Base-by-base conservation (phyloP, 371 early-diverging fungal species). In the Lichtheimia ramosa region DNA sequence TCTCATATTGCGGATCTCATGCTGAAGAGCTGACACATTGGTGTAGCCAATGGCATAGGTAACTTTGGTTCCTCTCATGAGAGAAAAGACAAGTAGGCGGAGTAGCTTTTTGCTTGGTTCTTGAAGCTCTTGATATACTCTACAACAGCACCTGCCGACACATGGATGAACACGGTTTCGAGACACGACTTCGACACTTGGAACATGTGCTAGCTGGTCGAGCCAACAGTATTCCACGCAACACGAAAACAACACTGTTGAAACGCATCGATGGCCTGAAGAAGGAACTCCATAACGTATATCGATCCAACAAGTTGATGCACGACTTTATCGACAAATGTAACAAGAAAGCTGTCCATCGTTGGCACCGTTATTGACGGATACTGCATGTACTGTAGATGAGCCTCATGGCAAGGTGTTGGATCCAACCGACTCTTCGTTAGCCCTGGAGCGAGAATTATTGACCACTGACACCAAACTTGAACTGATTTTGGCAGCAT, bases 291-390 rank as follows among this genome's bases (percentile, higher is more conserved):
- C 51, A 74, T 8, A 52, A 50, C 8, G 54, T 74, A 6, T 76
- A 71, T 43, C 66, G 69, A 14, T 61, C 68, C 48, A 72, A 76
- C 58, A 85, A 79, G 40, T 42, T 72, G 6, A 70, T 79, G n/a
- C 71, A 79, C 23, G 80, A 79, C 34, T 85, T 85, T 63, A 57
- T 81, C 14, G 71, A 72, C 24, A 85, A 80, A 69, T 85, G 85
- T 85, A 78, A 66, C 54, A n/a, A 34, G 10, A 34, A 8, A 8
- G 34, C 34, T 8, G 10, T 10, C 34, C 6, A 27, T 5, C 20
- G 21, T 25, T 12, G 18, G 13, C 39, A 12, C 10, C 5, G 20
- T n/a, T 42, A 18, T 55, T 41, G 41, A 23, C 12, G 34, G 25
- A 21, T 40, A 18, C 23, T 21, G 13, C 43, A 20, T 24, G 15